Conservation (phyloP, 768 basidiomycete genomes). For the Phlebiopsis flavidoalba region DNA sequence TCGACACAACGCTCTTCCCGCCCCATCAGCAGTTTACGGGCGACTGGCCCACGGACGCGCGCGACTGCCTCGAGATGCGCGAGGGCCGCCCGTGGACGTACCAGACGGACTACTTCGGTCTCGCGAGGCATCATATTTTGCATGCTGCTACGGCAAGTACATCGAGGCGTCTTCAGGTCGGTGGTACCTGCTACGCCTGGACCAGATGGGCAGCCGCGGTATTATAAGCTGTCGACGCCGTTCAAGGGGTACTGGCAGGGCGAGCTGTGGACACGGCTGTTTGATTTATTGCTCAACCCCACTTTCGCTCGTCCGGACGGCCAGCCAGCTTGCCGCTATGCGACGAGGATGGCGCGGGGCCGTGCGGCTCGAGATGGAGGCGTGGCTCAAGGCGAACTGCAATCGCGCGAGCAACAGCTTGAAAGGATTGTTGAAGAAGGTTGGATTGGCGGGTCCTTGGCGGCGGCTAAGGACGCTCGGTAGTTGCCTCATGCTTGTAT, state of each 20-base stretch:
- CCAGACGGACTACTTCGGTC: constrained; percentile 95
- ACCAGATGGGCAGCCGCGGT: constrained; percentile 30
- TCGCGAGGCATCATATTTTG: constrained; percentile 92
- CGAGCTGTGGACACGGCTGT: constrained; percentile 78
- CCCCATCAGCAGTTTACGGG: constrained; percentile 73
- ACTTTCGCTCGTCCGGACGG: constrained; percentile 48
- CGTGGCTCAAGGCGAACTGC: constrained; percentile 82
- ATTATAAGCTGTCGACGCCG: constrained; percentile 65
- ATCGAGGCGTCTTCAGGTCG: constrained; percentile 73
- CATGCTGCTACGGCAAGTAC: constrained; percentile 95
- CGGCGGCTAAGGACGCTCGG: constrained; percentile 20
- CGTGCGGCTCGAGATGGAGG: constrained; percentile 79
- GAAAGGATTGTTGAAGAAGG: constrained; percentile 79
- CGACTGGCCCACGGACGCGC: constrained; percentile 85
- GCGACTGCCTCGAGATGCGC: constrained; percentile 90
- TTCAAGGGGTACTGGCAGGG: constrained; percentile 95
- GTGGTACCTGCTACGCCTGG: constrained; percentile 34
- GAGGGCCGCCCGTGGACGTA: constrained; percentile 85
- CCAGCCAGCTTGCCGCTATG: constrained; percentile 68
- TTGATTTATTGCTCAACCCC: constrained; percentile 86
- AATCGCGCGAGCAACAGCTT: constrained; percentile 78
- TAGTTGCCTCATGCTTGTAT: neutral
- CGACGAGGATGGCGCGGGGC: constrained; percentile 56
- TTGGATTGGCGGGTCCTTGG: constrained; percentile 51
- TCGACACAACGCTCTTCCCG: constrained; percentile 83